Base-by-base conservation (phyloP, 371 early-diverging fungal genomes). In the Apophysomyces ossiformis region DNA sequence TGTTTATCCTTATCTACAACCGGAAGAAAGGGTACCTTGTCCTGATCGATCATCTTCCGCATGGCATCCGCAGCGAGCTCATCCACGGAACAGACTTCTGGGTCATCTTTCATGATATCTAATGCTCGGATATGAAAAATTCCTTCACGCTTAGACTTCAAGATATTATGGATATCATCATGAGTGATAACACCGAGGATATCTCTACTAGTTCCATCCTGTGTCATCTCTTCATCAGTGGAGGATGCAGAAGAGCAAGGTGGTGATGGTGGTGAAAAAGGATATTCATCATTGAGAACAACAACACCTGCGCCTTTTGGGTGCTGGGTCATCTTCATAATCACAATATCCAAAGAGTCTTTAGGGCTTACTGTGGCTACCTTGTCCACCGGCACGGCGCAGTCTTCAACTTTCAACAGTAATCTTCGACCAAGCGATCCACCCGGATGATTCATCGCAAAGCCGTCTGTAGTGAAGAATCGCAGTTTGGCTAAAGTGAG, bases 401-500 rank as follows among this genome's bases (percentile, higher is more conserved):
- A 63, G 62, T 83, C 84, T 16, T 73, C 64, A 1, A 81, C 75
- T 56, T 79, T 81, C 8, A 83, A 64, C 8, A 81, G 39, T 11
- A 83, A 66, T 35, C 74, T 43, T 60, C 79, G 63, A 5, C 90
- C 90, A 0, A 90, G 66, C 1, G 82, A 71, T 0, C 90, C 90
- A 7, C 88, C 88, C 0, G 90, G 90, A 70, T 90, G 90, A 63
- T 87, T 86, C 26, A 85, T 66, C 0, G 86, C 87, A 76, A 89
- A 90, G 13, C 83, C 86, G 7, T 69, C 67, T 0, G 76, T 79
- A 2, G 78, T 80, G 60, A 90, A 87, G 16, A 62, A 61, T 13
- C 79, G 69, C 11, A 81, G 63, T 32, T 84, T 73, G 45, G 85
- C 85, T 38, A 90, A 60, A 37, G 87, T 69, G 12, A 89, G 69